Evolutionary conservation across 2,329 filamentous ascomycete genomes (phyloP).

Genomic region (Verticillium nonalfalfae): DNA sequence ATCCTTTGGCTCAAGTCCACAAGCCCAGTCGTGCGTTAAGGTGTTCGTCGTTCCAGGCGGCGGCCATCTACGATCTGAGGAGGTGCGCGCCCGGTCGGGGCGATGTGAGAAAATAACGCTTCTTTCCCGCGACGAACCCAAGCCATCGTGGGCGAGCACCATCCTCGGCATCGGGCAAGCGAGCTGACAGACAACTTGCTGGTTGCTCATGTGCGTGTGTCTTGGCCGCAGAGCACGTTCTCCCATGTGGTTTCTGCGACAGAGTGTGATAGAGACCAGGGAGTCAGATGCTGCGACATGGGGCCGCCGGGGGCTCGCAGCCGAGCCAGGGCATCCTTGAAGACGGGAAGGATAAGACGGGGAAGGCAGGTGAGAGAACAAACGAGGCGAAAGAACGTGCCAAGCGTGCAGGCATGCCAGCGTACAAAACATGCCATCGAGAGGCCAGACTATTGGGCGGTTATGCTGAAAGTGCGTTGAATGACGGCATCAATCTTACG

Average conservation of each 20-base stretch:
- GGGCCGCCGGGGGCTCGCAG: background rate
- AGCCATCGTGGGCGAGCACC: background rate
- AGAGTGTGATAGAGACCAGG: background rate
- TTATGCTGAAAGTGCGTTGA: background rate
- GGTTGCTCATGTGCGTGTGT: background rate
- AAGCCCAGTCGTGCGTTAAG: background rate
- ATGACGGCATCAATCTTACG: slow-evolving; percentile 1
- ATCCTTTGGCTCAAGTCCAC: background rate
- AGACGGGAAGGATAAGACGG: slow-evolving; percentile 12
- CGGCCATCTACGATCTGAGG: background rate
- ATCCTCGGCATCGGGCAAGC: background rate
- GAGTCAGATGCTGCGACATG: background rate
- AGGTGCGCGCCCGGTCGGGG: background rate
- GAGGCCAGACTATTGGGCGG: background rate
- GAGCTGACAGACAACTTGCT: background rate
- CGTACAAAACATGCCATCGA: background rate
- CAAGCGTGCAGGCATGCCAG: slow-evolving; percentile 4
- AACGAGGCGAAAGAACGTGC: slow-evolving; percentile 9
- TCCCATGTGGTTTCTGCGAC: background rate
- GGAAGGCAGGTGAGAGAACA: slow-evolving; percentile 4
- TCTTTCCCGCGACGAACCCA: background rate
- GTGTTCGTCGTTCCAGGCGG: background rate
- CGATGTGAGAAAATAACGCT: background rate
- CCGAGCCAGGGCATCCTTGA: slow-evolving; percentile 5
- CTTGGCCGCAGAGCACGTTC: background rate